These are phyloP conservation scores for Aschersonia sp. DNA, from an alignment of 2,329 filamentous ascomycete species.

Conservation along the genomic window DNA sequence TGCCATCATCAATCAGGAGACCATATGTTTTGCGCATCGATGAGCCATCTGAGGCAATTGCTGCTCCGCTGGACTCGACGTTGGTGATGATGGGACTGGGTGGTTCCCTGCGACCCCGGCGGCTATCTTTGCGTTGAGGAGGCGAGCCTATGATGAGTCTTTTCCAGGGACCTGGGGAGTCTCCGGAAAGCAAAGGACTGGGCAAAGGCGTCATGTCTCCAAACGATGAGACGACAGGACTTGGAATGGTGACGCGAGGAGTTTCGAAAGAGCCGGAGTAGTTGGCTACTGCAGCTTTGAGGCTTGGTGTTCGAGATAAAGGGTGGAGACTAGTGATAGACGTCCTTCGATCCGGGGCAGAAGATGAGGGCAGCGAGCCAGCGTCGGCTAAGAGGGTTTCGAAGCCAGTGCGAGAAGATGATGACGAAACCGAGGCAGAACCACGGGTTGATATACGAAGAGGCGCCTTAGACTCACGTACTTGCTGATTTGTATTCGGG, in stretches of 20 bases:
- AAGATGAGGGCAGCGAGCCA: slow-evolving; percentile 13
- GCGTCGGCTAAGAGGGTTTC: slow-evolving; percentile 18
- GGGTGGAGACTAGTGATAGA: slow-evolving; percentile 21
- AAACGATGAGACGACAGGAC: slow-evolving; percentile 62
- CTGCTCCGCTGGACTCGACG: slow-evolving; percentile 35
- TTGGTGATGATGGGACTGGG: slow-evolving; percentile 34
- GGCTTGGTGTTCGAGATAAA: slow-evolving; percentile 44
- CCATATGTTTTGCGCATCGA: slow-evolving; percentile 43
- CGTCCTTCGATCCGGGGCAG: slow-evolving; percentile 14
- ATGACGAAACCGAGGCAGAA: slow-evolving; percentile 4
- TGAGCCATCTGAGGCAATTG: slow-evolving; percentile 29
- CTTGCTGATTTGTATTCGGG: slow-evolving; percentile 4
- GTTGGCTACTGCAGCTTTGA: slow-evolving; percentile 39
- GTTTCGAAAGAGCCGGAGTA: slow-evolving; percentile 36
- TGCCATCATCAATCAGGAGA: slow-evolving; percentile 15
- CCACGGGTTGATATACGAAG: slow-evolving; percentile 25
- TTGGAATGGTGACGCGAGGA: slow-evolving; percentile 54
- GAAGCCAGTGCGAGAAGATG: slow-evolving; percentile 8
- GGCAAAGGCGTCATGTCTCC: slow-evolving; percentile 67
- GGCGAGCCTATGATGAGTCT: slow-evolving; percentile 31
- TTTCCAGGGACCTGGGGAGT: slow-evolving; percentile 55
- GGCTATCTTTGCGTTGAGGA: slow-evolving; percentile 16
- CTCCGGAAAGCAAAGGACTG: slow-evolving; percentile 53
- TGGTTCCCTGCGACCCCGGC: slow-evolving; percentile 13
- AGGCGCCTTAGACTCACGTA: slow-evolving; percentile 9